Percentiles rank a stretch among this genome's conserved stretches.
Evolutionary conservation across 345 rosid genomes (phyloP).

Genomic region (Arabis alpina): DNA sequence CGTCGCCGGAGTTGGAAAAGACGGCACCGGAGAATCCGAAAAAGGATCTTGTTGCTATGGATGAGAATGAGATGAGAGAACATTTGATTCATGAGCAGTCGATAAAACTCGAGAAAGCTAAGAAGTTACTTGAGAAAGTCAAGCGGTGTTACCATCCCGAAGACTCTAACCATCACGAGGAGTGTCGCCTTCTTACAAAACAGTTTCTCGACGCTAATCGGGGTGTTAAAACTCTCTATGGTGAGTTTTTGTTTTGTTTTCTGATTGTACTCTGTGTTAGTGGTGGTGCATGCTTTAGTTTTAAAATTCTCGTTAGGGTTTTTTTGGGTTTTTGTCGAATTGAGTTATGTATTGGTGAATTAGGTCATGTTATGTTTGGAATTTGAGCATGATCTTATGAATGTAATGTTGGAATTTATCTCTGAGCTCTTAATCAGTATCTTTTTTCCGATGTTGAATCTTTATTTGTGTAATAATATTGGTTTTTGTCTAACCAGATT

Average conservation of each 20-base stretch:
- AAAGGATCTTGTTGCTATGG: slow-evolving; percentile 93
- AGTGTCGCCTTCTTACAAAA: slow-evolving; percentile 81
- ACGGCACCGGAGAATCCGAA: slow-evolving; percentile 80
- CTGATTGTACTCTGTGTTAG: background rate
- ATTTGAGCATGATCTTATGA: background rate
- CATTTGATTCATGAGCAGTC: slow-evolving; percentile 85
- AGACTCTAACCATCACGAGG: slow-evolving; percentile 87
- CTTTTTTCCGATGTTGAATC: background rate
- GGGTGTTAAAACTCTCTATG: slow-evolving; percentile 85
- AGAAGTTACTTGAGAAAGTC: slow-evolving; percentile 37
- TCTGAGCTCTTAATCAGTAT: background rate
- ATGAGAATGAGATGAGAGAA: slow-evolving; percentile 76
- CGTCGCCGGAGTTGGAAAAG: slow-evolving; percentile 75
- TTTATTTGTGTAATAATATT: background rate
- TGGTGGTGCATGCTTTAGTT: background rate
- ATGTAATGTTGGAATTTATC: background rate
- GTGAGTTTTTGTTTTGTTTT: slow-evolving; percentile 37
- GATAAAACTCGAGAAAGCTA: slow-evolving; percentile 93
- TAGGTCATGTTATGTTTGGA: background rate
- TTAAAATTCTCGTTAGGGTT: background rate
- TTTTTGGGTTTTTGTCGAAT: background rate
- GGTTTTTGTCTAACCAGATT: too few species aligned
- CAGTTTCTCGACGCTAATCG: slow-evolving; percentile 91
- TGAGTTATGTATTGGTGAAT: too few species aligned
- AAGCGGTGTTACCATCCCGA: slow-evolving; percentile 7